Conservation (phyloP, 2,329 filamentous ascomycete genomes). For the Nectriaceae sp. region DNA sequence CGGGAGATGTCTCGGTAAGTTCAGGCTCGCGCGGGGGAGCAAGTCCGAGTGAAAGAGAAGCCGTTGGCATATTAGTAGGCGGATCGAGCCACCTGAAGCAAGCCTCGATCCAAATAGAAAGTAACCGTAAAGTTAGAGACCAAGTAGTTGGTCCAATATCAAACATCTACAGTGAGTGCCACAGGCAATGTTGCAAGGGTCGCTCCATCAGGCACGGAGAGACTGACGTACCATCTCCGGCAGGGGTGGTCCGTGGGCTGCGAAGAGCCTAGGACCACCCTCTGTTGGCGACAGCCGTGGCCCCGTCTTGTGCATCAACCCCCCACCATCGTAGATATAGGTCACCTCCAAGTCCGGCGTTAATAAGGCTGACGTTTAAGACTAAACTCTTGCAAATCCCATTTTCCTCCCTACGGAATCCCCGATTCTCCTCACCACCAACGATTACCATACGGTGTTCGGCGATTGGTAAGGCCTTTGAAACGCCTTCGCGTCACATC, state of each 20-base stretch:
- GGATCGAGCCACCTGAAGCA: no score
- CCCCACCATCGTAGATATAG: conserved; percentile 8
- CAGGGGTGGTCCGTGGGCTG: neutral
- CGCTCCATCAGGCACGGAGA: neutral
- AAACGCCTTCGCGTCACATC: neutral
- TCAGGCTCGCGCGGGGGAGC: no score
- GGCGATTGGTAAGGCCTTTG: conserved; percentile 10
- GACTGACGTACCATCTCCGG: neutral
- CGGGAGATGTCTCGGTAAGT: no score
- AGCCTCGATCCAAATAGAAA: no score
- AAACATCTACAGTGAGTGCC: no score
- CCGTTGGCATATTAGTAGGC: no score
- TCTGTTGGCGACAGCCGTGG: neutral
- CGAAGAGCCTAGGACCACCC: neutral
- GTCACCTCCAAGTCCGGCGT: conserved; percentile 9
- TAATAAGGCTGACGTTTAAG: conserved; percentile 12
- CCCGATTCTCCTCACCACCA: conserved; percentile 7
- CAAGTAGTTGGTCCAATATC: no score
- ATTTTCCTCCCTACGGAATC: conserved; percentile 4
- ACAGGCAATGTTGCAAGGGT: no score
- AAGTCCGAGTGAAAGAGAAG: no score
- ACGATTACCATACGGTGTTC: neutral
- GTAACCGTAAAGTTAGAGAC: no score
- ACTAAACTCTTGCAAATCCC: conserved; percentile 11
- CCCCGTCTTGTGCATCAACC: conserved; percentile 9